phyloP scores from a whole-genome alignment of 2,329 filamentous ascomycete species.

The Rhytidhysteron rufulum region DNA sequence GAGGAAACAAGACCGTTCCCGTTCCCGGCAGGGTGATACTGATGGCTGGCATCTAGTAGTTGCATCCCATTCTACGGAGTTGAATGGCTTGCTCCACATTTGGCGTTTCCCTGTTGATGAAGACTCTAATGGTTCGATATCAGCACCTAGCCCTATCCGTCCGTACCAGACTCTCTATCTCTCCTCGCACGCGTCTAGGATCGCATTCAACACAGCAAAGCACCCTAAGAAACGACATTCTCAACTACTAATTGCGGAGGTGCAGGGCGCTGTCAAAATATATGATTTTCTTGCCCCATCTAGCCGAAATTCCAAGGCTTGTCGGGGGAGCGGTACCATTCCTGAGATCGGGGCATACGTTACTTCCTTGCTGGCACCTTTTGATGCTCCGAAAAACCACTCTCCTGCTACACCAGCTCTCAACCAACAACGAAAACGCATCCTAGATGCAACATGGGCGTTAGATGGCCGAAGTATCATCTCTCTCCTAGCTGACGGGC shows the following conservation, averaged over 20 bases:
- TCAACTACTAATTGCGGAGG: conserved; percentile 53
- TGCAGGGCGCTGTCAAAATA: conserved; percentile 54
- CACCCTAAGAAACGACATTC: conserved; percentile 52
- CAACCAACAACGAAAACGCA: conserved; percentile 40
- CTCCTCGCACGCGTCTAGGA: conserved; percentile 46
- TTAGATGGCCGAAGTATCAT: conserved; percentile 44
- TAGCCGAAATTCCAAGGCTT: conserved; percentile 15
- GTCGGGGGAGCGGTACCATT: conserved; percentile 10
- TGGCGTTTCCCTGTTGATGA: conserved; percentile 35
- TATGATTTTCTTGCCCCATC: conserved; percentile 50
- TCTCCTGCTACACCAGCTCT: conserved; percentile 23
- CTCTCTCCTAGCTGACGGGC: conserved; percentile 46
- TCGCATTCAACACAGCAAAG: conserved; percentile 53
- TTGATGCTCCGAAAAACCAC: conserved; percentile 25
- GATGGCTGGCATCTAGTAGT: conserved; percentile 39
- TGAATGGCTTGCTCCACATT: conserved; percentile 37
- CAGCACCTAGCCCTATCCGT: conserved; percentile 34
- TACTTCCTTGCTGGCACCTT: conserved; percentile 29
- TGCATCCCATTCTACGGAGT: conserved; percentile 38
- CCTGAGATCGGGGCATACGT: conserved; percentile 26
- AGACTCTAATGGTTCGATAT: conserved; percentile 25
- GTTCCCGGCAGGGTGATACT: conserved; percentile 13
- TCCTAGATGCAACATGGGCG: conserved; percentile 48
- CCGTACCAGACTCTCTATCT: conserved; percentile 48
- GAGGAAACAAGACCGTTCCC: conserved; percentile 18